Conservation (phyloP, 1,139 yeast species). For the Candida sp. region DNA sequence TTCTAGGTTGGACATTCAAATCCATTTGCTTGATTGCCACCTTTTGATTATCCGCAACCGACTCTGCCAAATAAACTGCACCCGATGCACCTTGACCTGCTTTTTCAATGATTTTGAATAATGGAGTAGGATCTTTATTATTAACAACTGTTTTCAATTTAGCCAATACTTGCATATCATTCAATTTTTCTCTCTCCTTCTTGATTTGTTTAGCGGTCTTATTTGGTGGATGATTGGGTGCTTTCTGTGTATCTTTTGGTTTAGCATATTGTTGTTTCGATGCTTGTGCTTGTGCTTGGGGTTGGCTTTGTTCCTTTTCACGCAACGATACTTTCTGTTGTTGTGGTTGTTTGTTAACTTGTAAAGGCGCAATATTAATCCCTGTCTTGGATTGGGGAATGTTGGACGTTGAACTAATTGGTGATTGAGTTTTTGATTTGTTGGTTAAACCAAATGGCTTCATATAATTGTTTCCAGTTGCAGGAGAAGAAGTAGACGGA, state of each 20-base stretch:
- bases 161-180: conserved; percentile 83
- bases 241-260: conserved; percentile 4
- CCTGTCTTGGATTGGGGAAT: conserved; percentile 2
- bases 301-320: conserved; percentile 15
- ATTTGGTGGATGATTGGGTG: conserved; percentile 21
- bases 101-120: conserved; percentile 83
- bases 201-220: conserved; percentile 44
- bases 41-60: conserved; percentile 40
- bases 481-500: conserved; percentile 1
- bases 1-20: conserved; percentile 87
- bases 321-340: conserved; percentile 6
- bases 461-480: conserved; percentile 5
- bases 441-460: conserved; percentile 4
- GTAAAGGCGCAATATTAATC: conserved; percentile 11
- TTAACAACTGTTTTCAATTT: conserved; percentile 83
- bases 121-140: conserved; percentile 77
- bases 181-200: conserved; percentile 70
- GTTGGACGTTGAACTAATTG: conserved; percentile 1
- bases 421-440: neutral
- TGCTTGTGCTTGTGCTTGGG: conserved; percentile 22
- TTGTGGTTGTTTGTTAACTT: conserved; percentile 6
- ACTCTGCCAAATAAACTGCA: conserved; percentile 85
- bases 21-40: conserved; percentile 98
- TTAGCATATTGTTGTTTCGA: conserved; percentile 4
- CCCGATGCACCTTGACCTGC: conserved; percentile 99